phyloP scores from a whole-genome alignment of 2,329 filamentous ascomycete species.

The Didymella arachidicola region DNA sequence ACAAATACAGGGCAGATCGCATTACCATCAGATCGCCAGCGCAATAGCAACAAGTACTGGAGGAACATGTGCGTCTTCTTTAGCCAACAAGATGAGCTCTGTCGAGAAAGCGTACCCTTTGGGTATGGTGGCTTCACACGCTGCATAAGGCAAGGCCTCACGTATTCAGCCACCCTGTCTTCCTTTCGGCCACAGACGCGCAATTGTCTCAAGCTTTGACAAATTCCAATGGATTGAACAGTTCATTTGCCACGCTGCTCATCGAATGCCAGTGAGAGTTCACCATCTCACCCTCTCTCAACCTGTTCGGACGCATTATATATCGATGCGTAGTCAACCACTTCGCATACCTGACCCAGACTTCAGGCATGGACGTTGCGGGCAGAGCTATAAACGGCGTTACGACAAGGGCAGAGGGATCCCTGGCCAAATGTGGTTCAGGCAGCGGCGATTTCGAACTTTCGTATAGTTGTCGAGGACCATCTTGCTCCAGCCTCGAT shows the following conservation, averaged over 20 bases:
- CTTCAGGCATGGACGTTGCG: background rate
- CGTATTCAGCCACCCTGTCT: constrained; percentile 6
- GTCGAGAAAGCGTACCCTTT: background rate
- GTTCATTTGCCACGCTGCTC: background rate
- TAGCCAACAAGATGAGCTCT: background rate
- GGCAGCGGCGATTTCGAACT: constrained; percentile 21
- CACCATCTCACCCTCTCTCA: background rate
- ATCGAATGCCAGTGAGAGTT: background rate
- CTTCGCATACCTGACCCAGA: background rate
- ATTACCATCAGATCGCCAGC: too few species aligned
- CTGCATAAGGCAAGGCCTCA: background rate
- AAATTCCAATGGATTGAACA: background rate
- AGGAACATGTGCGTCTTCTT: too few species aligned
- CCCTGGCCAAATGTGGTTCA: constrained; percentile 5
- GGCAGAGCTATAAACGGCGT: constrained; percentile 1
- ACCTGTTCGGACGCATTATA: background rate
- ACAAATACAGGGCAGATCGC: background rate
- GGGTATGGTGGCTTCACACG: background rate
- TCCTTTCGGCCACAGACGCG: background rate
- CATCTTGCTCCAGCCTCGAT: constrained; percentile 29
- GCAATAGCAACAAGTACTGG: background rate
- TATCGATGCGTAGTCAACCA: background rate
- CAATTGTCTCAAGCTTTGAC: constrained; percentile 4
- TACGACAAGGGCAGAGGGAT: constrained; percentile 8
- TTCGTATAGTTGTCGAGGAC: constrained; percentile 31